phyloP scores from a whole-genome alignment of 345 rosid species.

The Atalantia buxifolia region DNA sequence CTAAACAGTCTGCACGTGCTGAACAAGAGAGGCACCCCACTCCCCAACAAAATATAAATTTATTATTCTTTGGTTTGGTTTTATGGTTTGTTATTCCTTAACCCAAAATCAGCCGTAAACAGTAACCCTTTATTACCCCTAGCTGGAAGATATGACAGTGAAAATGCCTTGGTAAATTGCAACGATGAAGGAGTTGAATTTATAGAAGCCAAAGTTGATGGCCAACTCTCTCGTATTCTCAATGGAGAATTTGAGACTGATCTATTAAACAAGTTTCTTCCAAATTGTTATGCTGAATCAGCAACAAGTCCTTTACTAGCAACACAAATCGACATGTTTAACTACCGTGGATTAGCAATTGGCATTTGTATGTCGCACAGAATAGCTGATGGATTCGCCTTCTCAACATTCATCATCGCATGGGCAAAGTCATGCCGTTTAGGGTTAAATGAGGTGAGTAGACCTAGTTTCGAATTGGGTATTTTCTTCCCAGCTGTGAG shows the following conservation, averaged over 20 bases:
- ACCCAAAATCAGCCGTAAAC: no score
- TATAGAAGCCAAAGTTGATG: constrained; percentile 18
- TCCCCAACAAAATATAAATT: no score
- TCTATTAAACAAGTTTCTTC: constrained; percentile 11
- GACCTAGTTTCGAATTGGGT: background rate
- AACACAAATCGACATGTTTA: constrained; percentile 16
- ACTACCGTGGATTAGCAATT: constrained; percentile 21
- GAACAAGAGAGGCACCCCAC: no score
- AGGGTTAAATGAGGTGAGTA: background rate
- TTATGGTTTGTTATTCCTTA: no score
- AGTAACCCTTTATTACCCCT: constrained; percentile 11
- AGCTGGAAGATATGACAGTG: background rate
- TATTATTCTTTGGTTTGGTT: no score
- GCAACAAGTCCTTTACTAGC: constrained; percentile 10
- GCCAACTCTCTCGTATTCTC: constrained; percentile 8
- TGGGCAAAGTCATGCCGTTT: constrained; percentile 11
- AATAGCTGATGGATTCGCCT: constrained; percentile 16
- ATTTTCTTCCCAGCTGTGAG: background rate
- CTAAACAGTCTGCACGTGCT: no score
- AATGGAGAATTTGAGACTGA: background rate
- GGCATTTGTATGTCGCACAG: constrained; percentile 18
- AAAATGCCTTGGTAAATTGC: constrained; percentile 11
- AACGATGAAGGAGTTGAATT: constrained; percentile 22
- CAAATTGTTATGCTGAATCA: constrained; percentile 7
- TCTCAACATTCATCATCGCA: background rate